phyloP scores from a whole-genome alignment of 305 asterid species.

The Fraxinus xanthoxyloides region DNA sequence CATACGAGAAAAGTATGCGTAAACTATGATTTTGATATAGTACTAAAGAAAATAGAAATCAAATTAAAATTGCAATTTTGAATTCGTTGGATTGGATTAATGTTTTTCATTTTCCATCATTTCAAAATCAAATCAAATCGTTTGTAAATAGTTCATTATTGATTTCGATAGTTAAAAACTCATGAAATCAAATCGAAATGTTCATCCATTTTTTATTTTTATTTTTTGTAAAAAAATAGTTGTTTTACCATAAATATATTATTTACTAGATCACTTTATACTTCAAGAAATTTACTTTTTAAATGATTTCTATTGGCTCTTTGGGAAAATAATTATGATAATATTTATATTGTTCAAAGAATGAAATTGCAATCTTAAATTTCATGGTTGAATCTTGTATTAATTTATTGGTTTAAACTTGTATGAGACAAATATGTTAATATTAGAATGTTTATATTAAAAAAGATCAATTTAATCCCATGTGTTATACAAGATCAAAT shows the following conservation, averaged over 20 bases:
- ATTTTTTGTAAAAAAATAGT: no score
- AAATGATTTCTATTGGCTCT: neutral
- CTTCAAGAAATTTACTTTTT: neutral
- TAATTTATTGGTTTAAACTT: neutral
- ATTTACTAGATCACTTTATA: no score
- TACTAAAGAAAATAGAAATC: no score
- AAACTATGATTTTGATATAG: no score
- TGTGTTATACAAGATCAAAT: no score
- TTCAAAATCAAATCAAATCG: no score
- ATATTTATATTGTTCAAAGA: neutral
- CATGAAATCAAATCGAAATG: conserved; percentile 44
- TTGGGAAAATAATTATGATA: neutral
- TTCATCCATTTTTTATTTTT: conserved; percentile 39
- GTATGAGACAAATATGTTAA: neutral
- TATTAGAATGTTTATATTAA: neutral
- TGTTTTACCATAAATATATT: no score
- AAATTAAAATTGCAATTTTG: no score
- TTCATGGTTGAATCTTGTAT: neutral
- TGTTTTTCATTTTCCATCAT: no score
- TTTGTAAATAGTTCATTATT: no score
- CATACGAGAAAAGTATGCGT: no score
- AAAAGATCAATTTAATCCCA: neutral
- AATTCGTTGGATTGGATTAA: conserved; percentile 39
- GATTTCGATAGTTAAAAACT: no score
- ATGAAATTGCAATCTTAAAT: neutral